Evolutionary conservation across 768 basidiomycete genomes (phyloP).

Genomic region (Multifurca ochricompacta): DNA sequence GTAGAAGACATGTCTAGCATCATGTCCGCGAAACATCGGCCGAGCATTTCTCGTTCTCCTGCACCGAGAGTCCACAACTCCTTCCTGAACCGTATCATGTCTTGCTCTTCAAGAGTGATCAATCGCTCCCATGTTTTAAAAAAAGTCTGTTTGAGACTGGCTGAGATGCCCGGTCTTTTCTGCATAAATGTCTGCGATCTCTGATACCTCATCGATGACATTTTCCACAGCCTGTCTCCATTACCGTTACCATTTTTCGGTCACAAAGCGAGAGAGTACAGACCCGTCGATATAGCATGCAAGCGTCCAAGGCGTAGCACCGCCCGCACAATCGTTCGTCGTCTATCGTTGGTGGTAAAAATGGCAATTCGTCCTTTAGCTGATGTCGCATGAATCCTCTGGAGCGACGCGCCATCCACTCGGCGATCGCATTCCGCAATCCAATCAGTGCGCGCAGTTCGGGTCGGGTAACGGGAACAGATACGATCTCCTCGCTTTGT

Average conservation of each 20-base stretch:
- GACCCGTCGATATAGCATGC: constrained; percentile 92
- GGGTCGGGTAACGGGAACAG: constrained; percentile 70
- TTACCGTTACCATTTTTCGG: constrained; percentile 5
- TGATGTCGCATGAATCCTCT: constrained; percentile 13
- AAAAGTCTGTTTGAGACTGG: constrained; percentile 54
- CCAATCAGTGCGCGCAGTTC: constrained; percentile 81
- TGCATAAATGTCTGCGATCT: constrained; percentile 60
- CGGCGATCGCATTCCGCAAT: constrained; percentile 78
- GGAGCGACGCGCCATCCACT: constrained; percentile 56
- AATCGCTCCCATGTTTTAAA: constrained; percentile 89
- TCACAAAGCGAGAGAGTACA: constrained; percentile 6
- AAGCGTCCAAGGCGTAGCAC: constrained; percentile 79
- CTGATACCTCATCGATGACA: constrained; percentile 43
- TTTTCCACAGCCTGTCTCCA: constrained; percentile 56
- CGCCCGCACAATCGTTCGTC: constrained; percentile 67
- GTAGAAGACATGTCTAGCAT: constrained; percentile 42
- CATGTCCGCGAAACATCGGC: constrained; percentile 84
- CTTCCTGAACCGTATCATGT: constrained; percentile 73
- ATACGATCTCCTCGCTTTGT: constrained; percentile 79
- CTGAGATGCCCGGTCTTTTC: constrained; percentile 80
- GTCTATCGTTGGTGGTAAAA: constrained; percentile 85
- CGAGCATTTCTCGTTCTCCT: constrained; percentile 65
- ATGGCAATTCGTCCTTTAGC: constrained; percentile 31
- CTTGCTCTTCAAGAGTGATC: constrained; percentile 80
- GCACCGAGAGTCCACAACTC: constrained; percentile 93